These are phyloP conservation scores for Epichloe gansuensis DNA, from an alignment of 2,329 filamentous ascomycete genomes.

Conservation along the genomic window DNA sequence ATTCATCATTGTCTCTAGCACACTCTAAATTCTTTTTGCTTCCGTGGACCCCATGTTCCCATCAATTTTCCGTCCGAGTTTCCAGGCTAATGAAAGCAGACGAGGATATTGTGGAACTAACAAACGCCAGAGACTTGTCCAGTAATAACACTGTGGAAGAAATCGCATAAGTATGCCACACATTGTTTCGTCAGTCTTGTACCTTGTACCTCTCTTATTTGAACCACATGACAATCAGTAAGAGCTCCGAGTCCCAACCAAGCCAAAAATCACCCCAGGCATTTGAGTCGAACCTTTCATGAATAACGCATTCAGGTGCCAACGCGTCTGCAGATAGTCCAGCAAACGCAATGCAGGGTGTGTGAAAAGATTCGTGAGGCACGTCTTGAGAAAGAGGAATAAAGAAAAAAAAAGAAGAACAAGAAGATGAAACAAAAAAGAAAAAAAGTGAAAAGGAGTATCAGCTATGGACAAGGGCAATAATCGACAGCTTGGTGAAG, in stretches of 20 bases:
- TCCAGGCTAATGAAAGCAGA: neutral
- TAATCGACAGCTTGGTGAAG: neutral
- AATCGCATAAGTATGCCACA: neutral
- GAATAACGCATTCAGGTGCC: neutral
- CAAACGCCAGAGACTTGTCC: neutral
- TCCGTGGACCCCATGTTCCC: neutral
- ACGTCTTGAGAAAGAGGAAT: neutral
- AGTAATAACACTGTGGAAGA: neutral
- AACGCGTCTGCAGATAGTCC: neutral
- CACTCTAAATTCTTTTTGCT: neutral
- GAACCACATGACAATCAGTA: neutral
- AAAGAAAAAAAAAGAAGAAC: neutral
- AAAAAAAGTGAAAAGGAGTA: neutral
- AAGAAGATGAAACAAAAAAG: neutral
- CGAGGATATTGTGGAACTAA: neutral
- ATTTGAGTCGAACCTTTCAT: neutral
- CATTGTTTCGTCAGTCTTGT: conserved; percentile 1
- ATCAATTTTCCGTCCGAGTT: neutral
- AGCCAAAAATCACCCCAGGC: neutral
- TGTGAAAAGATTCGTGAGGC: neutral
- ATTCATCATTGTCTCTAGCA: neutral
- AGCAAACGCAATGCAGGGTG: neutral
- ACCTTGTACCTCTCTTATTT: neutral
- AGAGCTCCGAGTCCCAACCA: neutral
- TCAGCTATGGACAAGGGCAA: neutral